Evolutionary conservation across 768 basidiomycete genomes (phyloP), one percentile per base, ranked within the genome.

Genomic region (Boletus reticuloceps): DNA sequence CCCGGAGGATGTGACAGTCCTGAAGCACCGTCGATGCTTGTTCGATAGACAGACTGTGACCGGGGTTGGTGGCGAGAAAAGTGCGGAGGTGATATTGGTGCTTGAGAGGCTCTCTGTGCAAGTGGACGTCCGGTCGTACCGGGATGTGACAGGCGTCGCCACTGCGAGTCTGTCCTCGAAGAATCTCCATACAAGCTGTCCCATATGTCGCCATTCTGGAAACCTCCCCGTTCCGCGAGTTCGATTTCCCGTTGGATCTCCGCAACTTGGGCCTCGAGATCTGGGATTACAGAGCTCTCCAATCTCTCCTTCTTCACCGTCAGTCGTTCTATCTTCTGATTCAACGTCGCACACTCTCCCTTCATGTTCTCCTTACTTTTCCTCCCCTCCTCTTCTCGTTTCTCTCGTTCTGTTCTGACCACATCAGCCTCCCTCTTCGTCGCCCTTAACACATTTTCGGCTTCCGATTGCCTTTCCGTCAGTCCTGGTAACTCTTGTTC

Each of bases 261-360:
- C 55, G 74, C 74, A 41, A 92, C 74, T 67, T 85, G 82, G 47
- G 81, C 79, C 69, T 90, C 89, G 40, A 93, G 75, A 56, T 88
- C 88, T 1, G 78, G 78, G 17, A 93, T 75, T 14, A 79, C 72
- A 31, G 71, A 72, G 6, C 63, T 72, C 64, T 89, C 87, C 49
- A 91, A 69, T 65, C 80, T 88, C 49, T 91, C 89, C 64, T 78
- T 79, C 74, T 85, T 87, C 53, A 72, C 75, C 29, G 67, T 76
- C 50, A 92, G 70, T 64, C 82, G 83, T 55, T 96, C 94, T 55
- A 92, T 71, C 64, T 82, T 82, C 60, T 82, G 81, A 3, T 72
- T 76, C 53, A 88, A 66, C 1, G 72, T 71, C 8, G 77, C 73
- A 32, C 88, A 74, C 63, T 93, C 91, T 14, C 70, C 71, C 62